Evolutionary conservation across 2,329 filamentous ascomycete genomes (phyloP).

Genomic region (Trichoderma brevicompactum): DNA sequence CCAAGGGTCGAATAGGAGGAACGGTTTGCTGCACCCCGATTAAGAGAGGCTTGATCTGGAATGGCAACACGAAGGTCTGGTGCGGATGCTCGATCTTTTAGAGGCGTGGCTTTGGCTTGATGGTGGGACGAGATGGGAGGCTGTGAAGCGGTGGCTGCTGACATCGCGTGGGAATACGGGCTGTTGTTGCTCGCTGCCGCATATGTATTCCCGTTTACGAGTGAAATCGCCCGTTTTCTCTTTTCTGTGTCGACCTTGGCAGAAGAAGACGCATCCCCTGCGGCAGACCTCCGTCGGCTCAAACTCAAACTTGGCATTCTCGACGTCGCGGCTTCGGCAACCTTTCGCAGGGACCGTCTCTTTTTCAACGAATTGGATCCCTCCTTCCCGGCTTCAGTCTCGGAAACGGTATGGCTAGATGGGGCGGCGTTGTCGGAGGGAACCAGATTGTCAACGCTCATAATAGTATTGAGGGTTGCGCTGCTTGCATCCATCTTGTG

Average conservation of each 20-base stretch:
- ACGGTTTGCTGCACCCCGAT: slow-evolving; percentile 30
- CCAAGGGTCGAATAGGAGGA: slow-evolving; percentile 30
- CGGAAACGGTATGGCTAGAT: neutral
- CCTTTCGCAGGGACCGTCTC: slow-evolving; percentile 17
- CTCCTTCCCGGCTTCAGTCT: neutral
- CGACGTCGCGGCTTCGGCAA: slow-evolving; percentile 26
- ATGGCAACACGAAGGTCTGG: slow-evolving; percentile 36
- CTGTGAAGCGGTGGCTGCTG: neutral
- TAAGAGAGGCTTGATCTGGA: slow-evolving; percentile 29
- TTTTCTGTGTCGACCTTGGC: neutral
- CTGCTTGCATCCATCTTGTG: slow-evolving; percentile 49
- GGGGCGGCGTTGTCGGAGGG: neutral
- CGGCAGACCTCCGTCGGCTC: slow-evolving; percentile 26
- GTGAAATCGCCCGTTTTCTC: slow-evolving; percentile 4
- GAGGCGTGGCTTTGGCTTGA: slow-evolving; percentile 9
- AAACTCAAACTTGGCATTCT: slow-evolving; percentile 24
- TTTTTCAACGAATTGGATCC: slow-evolving; percentile 15
- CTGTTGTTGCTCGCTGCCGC: neutral
- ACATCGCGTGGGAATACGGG: neutral
- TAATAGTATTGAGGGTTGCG: slow-evolving; percentile 55
- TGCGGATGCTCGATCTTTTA: slow-evolving; percentile 33
- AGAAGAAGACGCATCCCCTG: slow-evolving; percentile 11
- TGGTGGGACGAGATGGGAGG: slow-evolving; percentile 8
- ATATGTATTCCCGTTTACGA: neutral
- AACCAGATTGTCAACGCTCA: slow-evolving; percentile 54